Evolutionary conservation across 305 asterid species (phyloP).

Genomic region (Fraxinus angustifolia): DNA sequence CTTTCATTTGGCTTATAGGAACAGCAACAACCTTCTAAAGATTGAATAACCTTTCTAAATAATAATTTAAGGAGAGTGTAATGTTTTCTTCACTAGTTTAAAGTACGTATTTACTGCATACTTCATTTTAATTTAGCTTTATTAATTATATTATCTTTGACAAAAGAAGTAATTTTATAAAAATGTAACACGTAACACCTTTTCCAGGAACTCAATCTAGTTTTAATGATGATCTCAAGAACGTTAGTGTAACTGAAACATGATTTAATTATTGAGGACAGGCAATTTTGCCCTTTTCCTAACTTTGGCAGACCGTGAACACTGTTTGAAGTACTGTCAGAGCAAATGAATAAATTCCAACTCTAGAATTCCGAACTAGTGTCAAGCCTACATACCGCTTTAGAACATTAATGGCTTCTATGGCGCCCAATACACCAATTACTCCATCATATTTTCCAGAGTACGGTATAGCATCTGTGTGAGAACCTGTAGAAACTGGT

Average conservation of each 20-base stretch:
- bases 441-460: slow-evolving; percentile 97
- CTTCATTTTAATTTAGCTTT: not conserved
- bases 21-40: slow-evolving; percentile 9
- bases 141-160: not conserved
- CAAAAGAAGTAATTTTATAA: not conserved
- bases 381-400: slow-evolving; percentile 47
- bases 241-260: not conserved
- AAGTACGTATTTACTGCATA: not conserved
- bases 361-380: not conserved
- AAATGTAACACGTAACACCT: not conserved
- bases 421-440: slow-evolving; percentile 93
- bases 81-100: not conserved
- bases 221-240: not conserved
- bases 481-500: slow-evolving; percentile 84
- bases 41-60: not conserved
- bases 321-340: not conserved
- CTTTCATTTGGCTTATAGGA: not conserved
- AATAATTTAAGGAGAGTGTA: not conserved
- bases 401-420: slow-evolving; percentile 84
- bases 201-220: not conserved
- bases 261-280: not conserved
- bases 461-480: slow-evolving; percentile 89
- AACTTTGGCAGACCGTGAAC: not conserved
- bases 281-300: not conserved
- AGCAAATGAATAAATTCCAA: not conserved